Evolutionary conservation across 352 stramenopile genomes (phyloP).

Genomic region (Halophytophthora polymorphica): DNA sequence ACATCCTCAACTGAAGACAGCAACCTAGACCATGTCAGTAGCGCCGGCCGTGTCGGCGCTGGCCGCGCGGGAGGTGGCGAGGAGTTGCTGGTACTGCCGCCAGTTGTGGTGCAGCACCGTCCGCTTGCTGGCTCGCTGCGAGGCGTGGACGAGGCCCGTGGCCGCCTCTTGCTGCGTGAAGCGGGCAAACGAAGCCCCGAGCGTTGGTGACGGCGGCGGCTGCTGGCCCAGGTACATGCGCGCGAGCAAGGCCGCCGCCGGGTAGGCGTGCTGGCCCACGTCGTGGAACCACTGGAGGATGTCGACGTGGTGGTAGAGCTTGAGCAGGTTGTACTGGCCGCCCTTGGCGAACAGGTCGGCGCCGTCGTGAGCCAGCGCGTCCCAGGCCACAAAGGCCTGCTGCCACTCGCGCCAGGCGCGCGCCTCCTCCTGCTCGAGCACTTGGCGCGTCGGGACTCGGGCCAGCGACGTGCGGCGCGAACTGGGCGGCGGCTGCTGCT

Average conservation of each 20-base stretch:
- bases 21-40: neutral
- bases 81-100: constrained; percentile 26
- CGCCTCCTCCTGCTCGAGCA: constrained; percentile 20
- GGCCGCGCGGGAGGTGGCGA: neutral
- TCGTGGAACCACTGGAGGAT: constrained; percentile 37
- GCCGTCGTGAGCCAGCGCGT: constrained; percentile 21
- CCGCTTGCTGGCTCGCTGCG: constrained; percentile 18
- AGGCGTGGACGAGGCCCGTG: constrained; percentile 9
- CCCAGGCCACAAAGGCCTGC: constrained; percentile 30
- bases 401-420: constrained; percentile 37
- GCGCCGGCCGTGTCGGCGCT: constrained; percentile 5
- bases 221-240: constrained; percentile 29
- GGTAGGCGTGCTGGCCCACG: constrained; percentile 24
- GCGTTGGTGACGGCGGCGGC: constrained; percentile 7
- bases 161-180: constrained; percentile 23
- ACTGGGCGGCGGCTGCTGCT: constrained; percentile 21
- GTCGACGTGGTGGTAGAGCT: constrained; percentile 39
- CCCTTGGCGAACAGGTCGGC: constrained; percentile 35
- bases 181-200: constrained; percentile 12
- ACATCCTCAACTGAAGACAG: too few relatives aligned
- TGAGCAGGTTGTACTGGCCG: constrained; percentile 37
- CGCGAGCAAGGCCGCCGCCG: constrained; percentile 28
- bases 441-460: constrained; percentile 12
- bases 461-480: constrained; percentile 4
- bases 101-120: constrained; percentile 33